Percentiles rank a stretch among this genome's conserved stretches.
These are phyloP conservation scores for Babesia bigemina DNA, from an alignment of 169 alveolate species.

Conservation along the genomic window DNA sequence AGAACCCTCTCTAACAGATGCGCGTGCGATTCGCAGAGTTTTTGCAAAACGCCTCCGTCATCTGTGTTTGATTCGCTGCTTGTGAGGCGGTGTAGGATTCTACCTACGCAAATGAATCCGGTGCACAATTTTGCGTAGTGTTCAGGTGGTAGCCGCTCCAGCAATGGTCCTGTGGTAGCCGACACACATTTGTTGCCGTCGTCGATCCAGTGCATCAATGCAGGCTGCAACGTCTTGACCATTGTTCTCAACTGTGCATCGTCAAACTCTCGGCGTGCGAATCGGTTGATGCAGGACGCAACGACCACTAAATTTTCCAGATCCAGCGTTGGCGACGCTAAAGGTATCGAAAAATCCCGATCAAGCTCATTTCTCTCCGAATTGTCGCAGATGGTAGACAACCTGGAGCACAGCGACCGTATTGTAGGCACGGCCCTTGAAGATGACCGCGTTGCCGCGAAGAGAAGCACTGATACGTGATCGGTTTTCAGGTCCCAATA, in stretches of 20 bases:
- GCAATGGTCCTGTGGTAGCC: background rate
- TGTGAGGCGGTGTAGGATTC: background rate
- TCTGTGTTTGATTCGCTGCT: background rate
- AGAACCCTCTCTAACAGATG: background rate
- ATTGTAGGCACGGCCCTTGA: constrained; percentile 4
- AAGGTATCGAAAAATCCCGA: background rate
- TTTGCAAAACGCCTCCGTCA: background rate
- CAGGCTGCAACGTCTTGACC: background rate
- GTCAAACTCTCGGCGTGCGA: constrained; percentile 5
- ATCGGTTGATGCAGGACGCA: constrained; percentile 9
- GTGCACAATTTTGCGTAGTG: constrained; percentile 32
- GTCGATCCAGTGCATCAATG: constrained; percentile 16
- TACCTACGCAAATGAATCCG: constrained; percentile 8
- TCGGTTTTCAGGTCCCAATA: constrained; percentile 32
- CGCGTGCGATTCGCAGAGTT: background rate
- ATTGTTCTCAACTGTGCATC: constrained; percentile 4
- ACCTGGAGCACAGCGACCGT: constrained; percentile 30
- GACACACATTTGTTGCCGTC: background rate
- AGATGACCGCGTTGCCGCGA: constrained; percentile 8
- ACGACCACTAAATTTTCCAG: constrained; percentile 13
- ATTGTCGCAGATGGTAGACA: constrained; percentile 17
- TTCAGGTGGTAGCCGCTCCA: constrained; percentile 6
- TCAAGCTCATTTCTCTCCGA: background rate
- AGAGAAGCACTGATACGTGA: constrained; percentile 21
- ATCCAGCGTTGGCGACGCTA: background rate